A percentile compares a stretch with the other conserved stretches of the same genome.
These are phyloP conservation scores for Gymnopilus junonius DNA, from an alignment of 768 basidiomycete species.

Conservation along the genomic window DNA sequence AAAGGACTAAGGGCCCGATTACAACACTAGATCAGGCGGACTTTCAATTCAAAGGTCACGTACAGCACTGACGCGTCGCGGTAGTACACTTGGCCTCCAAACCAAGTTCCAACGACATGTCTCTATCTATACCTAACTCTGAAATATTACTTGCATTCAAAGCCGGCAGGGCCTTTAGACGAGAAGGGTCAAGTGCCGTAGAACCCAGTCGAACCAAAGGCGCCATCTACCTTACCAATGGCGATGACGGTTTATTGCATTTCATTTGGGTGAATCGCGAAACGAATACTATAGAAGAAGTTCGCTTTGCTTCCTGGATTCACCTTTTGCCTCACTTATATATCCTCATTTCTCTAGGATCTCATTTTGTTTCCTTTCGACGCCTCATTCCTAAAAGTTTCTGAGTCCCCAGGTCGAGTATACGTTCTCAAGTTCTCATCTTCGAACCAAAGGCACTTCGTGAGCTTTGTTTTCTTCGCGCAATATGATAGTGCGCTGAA, in stretches of 20 bases:
- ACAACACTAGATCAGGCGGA: constrained; percentile 27
- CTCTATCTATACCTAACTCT: constrained; percentile 31
- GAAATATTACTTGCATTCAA: constrained; percentile 59
- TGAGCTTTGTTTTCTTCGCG: constrained; percentile 31
- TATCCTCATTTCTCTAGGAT: constrained; percentile 53
- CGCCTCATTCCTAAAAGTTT: constrained; percentile 78
- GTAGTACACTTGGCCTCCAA: neutral
- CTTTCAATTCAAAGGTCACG: constrained; percentile 29
- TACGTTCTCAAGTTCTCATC: constrained; percentile 93
- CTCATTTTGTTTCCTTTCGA: constrained; percentile 88
- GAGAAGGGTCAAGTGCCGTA: constrained; percentile 67
- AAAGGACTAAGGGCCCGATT: neutral
- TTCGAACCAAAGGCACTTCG: constrained; percentile 89
- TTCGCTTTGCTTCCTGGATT: constrained; percentile 25
- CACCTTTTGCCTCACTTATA: neutral
- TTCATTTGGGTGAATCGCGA: constrained; percentile 81
- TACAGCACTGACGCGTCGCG: constrained; percentile 51
- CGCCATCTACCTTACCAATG: constrained; percentile 67
- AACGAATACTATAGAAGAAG: constrained; percentile 66
- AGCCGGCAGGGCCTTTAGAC: constrained; percentile 78
- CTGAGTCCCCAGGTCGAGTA: constrained; percentile 69
- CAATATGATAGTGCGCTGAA: constrained; percentile 12
- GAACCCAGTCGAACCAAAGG: constrained; percentile 75
- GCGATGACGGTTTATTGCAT: constrained; percentile 78
- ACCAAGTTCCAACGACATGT: neutral